phyloP scores from a whole-genome alignment of 2,329 filamentous ascomycete species.

The Neurospora sp. region DNA sequence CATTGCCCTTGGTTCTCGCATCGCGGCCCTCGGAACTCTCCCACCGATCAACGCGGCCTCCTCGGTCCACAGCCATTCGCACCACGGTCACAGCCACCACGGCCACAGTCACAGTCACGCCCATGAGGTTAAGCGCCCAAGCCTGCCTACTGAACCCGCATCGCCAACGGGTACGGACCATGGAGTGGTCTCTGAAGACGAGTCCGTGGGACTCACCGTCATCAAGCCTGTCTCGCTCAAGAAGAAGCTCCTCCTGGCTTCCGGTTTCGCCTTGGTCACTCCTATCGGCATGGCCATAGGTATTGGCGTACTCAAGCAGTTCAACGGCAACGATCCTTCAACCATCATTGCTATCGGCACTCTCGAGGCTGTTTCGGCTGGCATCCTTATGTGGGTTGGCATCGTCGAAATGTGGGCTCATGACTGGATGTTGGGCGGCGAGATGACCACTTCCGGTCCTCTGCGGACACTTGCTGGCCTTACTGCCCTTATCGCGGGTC shows the following conservation, averaged over 20 bases:
- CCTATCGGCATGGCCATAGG: slow-evolving; percentile 75
- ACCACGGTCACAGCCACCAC: slow-evolving; percentile 23
- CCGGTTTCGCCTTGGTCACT: slow-evolving; percentile 59
- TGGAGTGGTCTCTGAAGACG: slow-evolving; percentile 8
- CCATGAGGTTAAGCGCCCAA: slow-evolving; percentile 3
- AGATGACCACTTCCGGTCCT: slow-evolving; percentile 42
- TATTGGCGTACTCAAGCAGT: slow-evolving; percentile 56
- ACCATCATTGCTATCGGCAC: slow-evolving; percentile 65
- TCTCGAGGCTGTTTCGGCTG: slow-evolving; percentile 62
- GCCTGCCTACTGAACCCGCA: background rate
- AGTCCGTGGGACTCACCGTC: slow-evolving; percentile 6
- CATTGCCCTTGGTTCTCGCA: slow-evolving; percentile 61
- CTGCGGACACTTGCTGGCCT: slow-evolving; percentile 40
- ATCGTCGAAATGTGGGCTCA: slow-evolving; percentile 70
- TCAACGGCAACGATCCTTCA: slow-evolving; percentile 61
- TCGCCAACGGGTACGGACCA: background rate
- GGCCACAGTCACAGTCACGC: slow-evolving; percentile 3
- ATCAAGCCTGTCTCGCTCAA: slow-evolving; percentile 23
- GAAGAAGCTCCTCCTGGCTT: slow-evolving; percentile 51
- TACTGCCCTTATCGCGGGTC: slow-evolving; percentile 46
- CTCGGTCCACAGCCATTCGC: slow-evolving; percentile 50
- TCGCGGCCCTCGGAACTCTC: slow-evolving; percentile 43
- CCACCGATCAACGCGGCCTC: background rate
- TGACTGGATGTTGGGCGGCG: slow-evolving; percentile 57
- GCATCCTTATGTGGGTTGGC: slow-evolving; percentile 71